A percentile compares a stretch with the other conserved stretches of the same genome.
These are phyloP conservation scores for Strigomonas culicis DNA, from an alignment of 208 protist species.

Conservation along the genomic window DNA sequence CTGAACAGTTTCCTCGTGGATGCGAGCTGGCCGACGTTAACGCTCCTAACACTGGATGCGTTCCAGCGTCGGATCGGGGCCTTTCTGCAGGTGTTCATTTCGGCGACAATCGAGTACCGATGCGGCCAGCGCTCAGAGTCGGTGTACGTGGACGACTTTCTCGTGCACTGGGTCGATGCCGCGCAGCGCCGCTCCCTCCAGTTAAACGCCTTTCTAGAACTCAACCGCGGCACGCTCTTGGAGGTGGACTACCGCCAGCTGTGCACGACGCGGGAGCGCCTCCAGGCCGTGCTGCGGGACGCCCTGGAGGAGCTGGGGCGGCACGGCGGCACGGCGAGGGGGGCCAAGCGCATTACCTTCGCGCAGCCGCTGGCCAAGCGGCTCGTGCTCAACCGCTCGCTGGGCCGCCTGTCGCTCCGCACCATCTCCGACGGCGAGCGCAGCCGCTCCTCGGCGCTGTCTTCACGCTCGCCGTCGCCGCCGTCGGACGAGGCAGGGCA, in stretches of 20 bases:
- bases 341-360: too few relatives aligned
- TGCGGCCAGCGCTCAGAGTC: constrained; percentile 26
- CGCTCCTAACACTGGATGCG: too few relatives aligned
- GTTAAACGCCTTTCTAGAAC: constrained; percentile 27
- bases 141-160: constrained; percentile 22
- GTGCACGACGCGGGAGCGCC: too few relatives aligned
- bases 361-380: too few relatives aligned
- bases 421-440: constrained; percentile 23
- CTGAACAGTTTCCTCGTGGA: too few relatives aligned
- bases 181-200: constrained; percentile 19
- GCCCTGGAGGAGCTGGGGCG: constrained; percentile 24
- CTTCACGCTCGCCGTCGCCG: neutral
- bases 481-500: neutral
- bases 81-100: constrained; percentile 25
- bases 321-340: too few relatives aligned
- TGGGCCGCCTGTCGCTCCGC: constrained; percentile 34
- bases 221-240: constrained; percentile 15
- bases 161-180: constrained; percentile 27
- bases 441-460: neutral
- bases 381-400: constrained; percentile 21
- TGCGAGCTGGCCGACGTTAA: too few relatives aligned
- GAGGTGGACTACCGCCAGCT: constrained; percentile 19
- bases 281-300: constrained; percentile 31
- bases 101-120: constrained; percentile 33
- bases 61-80: too few relatives aligned